Percentiles rank a stretch among this genome's conserved stretches.
Evolutionary conservation across 257 asterid species (phyloP).

Genomic region (Phtheirospermum japonicum): DNA sequence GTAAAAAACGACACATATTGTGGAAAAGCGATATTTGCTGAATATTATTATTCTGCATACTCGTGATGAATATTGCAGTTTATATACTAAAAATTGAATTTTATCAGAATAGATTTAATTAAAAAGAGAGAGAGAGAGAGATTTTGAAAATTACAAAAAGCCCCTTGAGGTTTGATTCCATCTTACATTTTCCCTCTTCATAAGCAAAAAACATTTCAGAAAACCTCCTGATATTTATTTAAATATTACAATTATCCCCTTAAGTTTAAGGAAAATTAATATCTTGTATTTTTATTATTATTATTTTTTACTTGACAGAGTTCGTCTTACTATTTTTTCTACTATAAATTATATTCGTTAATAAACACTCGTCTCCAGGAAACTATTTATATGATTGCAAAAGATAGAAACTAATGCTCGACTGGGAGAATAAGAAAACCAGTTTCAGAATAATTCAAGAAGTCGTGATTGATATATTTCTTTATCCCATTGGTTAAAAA

Average conservation of each 20-base stretch:
- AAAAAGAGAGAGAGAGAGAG: no score
- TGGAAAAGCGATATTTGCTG: background rate
- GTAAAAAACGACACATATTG: background rate
- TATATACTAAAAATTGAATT: background rate
- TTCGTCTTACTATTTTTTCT: no score
- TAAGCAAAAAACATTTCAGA: no score
- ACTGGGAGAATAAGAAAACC: background rate
- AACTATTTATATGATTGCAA: conserved; percentile 8
- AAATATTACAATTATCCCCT: no score
- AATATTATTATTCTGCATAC: background rate
- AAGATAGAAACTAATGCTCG: background rate
- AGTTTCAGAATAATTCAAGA: conserved; percentile 10
- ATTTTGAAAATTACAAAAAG: no score
- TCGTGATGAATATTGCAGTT: background rate
- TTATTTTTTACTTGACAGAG: no score
- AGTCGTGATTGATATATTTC: background rate
- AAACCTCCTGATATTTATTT: no score
- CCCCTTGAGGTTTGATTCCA: no score
- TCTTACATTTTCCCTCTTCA: no score
- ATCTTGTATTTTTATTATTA: no score
- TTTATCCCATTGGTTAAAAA: background rate
- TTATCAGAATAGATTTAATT: background rate
- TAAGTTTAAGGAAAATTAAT: no score
- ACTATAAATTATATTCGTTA: background rate
- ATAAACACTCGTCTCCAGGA: background rate